Conservation (phyloP, 495 filamentous ascomycete genomes). For the Amniculicola lignicola region DNA sequence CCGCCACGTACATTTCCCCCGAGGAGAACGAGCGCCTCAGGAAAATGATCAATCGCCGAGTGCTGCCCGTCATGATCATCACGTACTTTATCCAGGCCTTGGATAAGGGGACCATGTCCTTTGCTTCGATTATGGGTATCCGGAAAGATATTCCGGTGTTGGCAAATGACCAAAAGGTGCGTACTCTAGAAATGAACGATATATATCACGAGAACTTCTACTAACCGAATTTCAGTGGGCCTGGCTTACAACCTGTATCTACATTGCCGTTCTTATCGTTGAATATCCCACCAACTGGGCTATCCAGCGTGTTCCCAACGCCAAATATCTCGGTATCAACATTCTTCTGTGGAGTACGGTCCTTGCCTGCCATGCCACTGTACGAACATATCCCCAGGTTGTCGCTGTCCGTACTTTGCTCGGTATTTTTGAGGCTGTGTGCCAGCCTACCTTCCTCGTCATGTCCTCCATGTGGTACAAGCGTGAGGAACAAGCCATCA, state of each 20-base stretch:
- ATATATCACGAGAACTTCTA: constrained; percentile 25
- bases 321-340: constrained; percentile 58
- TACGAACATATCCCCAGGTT: constrained; percentile 52
- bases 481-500: constrained; percentile 56
- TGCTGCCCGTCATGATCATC: constrained; percentile 52
- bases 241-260: constrained; percentile 80
- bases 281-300: constrained; percentile 52
- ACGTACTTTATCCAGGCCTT: constrained; percentile 72
- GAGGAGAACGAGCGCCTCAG: constrained; percentile 55
- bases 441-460: constrained; percentile 40
- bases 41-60: constrained; percentile 49
- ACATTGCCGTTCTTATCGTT: constrained; percentile 58
- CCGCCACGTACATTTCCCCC: constrained; percentile 51
- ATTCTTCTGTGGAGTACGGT: constrained; percentile 59
- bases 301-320: constrained; percentile 55
- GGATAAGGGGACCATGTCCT: constrained; percentile 27
- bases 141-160: constrained; percentile 51
- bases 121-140: constrained; percentile 37
- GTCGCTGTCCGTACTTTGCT: constrained; percentile 54
- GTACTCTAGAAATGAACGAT: neutral
- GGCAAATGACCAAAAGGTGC: constrained; percentile 57
- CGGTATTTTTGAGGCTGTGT: constrained; percentile 56
- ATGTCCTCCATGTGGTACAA: constrained; percentile 54
- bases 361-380: constrained; percentile 55
- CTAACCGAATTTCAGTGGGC: constrained; percentile 46